A percentile compares a stretch with the other conserved stretches of the same genome.
These are phyloP conservation scores for Vigna hirtella DNA, from an alignment of 306 rosid genomes.

Conservation along the genomic window DNA sequence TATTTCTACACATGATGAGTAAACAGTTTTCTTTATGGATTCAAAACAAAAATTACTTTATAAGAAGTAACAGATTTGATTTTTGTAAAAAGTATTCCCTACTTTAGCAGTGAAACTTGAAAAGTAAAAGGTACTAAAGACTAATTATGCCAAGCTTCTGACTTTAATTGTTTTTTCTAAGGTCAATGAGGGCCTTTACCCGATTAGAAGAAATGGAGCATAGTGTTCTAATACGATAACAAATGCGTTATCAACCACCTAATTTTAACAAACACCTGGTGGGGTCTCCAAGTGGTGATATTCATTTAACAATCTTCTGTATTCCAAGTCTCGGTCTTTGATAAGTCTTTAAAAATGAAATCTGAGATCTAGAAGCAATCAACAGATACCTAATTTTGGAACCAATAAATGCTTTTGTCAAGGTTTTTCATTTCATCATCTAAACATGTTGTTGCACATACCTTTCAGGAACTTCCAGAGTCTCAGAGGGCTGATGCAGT, in stretches of 20 bases:
- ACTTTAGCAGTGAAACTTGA: conserved; percentile 17
- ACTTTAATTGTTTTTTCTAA: neutral
- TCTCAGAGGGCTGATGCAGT: conserved; percentile 91
- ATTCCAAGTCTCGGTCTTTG: conserved; percentile 31
- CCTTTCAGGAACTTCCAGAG: conserved; percentile 83
- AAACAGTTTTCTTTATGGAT: neutral
- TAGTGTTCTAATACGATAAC: neutral
- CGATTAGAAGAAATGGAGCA: neutral
- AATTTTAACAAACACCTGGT: conserved; percentile 45
- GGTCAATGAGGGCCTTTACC: conserved; percentile 5
- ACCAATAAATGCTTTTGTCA: neutral
- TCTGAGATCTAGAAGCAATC: neutral
- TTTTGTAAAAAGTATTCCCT: neutral
- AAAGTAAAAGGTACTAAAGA: conserved; percentile 11
- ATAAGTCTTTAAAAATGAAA: neutral
- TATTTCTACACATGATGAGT: neutral
- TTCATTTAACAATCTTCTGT: conserved; percentile 18
- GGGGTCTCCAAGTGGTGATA: conserved; percentile 41
- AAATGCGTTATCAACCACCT: conserved; percentile 43
- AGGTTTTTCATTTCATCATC: neutral
- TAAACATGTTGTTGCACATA: conserved; percentile 14
- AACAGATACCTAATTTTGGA: neutral
- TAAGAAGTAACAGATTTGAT: neutral
- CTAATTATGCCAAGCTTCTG: conserved; percentile 20
- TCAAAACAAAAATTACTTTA: neutral